A percentile compares a stretch with the other conserved stretches of the same genome.
Conservation (phyloP, 441 rosid genomes). For the Erysimum cheiri region DNA sequence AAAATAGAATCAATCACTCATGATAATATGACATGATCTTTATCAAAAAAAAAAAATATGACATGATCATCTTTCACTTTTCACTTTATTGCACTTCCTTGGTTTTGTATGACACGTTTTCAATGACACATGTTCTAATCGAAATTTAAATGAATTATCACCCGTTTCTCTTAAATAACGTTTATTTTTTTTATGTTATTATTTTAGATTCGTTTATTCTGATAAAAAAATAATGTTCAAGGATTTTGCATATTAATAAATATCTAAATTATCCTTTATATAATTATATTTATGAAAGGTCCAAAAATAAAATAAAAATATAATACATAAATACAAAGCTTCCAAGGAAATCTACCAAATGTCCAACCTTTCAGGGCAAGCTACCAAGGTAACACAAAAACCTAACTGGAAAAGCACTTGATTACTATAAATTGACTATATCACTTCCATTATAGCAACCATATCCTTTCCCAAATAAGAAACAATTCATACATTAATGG, state of each 20-base stretch:
- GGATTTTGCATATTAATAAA: no score
- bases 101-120: background rate
- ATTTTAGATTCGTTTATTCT: no score
- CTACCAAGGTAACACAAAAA: background rate
- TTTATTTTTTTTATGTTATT: no score
- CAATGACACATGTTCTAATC: background rate
- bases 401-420: no score
- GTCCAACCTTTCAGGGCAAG: background rate
- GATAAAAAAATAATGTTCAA: no score
- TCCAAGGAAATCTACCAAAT: background rate
- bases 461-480: conserved; percentile 11
- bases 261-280: no score
- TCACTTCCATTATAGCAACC: background rate
- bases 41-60: background rate
- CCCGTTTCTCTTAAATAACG: background rate
- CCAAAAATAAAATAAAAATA: no score
- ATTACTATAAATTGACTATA: background rate
- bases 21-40: background rate
- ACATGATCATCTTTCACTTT: background rate
- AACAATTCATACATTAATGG: background rate
- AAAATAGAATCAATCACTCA: conserved; percentile 2
- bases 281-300: no score
- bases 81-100: background rate
- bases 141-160: background rate
- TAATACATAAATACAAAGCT: background rate